Conservation (phyloP, 805 yeast genomes). For the Candida quercuum region DNA sequence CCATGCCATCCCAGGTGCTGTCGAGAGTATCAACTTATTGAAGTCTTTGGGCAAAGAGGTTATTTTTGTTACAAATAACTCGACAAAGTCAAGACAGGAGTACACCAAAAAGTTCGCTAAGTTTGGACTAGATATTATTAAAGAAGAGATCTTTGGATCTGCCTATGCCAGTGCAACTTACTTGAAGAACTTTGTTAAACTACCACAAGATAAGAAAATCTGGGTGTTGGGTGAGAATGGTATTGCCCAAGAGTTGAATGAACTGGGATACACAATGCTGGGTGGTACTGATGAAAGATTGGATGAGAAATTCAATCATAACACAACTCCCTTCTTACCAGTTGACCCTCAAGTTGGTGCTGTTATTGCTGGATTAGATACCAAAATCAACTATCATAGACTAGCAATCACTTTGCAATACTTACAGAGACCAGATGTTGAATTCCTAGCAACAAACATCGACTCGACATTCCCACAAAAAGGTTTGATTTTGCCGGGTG, state of each 20-base stretch:
- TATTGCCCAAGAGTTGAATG: conserved; percentile 69
- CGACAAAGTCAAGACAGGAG: conserved; percentile 79
- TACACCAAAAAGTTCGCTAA: conserved; percentile 73
- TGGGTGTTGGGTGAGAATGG: conserved; percentile 91
- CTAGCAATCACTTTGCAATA: conserved; percentile 80
- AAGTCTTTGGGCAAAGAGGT: conserved; percentile 52
- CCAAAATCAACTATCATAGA: conserved; percentile 73
- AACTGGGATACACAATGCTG: conserved; percentile 65
- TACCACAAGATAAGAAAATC: conserved; percentile 72
- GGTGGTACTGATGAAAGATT: conserved; percentile 80
- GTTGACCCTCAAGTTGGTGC: conserved; percentile 76
- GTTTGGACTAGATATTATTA: conserved; percentile 36
- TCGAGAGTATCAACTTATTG: conserved; percentile 67
- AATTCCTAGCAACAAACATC: conserved; percentile 88
- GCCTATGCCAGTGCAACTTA: conserved; percentile 91
- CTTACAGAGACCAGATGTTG: conserved; percentile 53
- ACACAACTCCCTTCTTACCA: conserved; percentile 46
- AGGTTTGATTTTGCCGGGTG: conserved; percentile 87
- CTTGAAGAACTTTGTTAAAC: conserved; percentile 64
- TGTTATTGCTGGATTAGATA: conserved; percentile 85
- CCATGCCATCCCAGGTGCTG: conserved; percentile 69
- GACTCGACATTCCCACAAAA: conserved; percentile 93
- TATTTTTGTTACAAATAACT: conserved; percentile 91
- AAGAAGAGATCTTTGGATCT: conserved; percentile 82
- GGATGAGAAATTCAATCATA: conserved; percentile 48